Evolutionary conservation across 2,329 filamentous ascomycete genomes (phyloP).

Genomic region (Diaporthe humulicola): DNA sequence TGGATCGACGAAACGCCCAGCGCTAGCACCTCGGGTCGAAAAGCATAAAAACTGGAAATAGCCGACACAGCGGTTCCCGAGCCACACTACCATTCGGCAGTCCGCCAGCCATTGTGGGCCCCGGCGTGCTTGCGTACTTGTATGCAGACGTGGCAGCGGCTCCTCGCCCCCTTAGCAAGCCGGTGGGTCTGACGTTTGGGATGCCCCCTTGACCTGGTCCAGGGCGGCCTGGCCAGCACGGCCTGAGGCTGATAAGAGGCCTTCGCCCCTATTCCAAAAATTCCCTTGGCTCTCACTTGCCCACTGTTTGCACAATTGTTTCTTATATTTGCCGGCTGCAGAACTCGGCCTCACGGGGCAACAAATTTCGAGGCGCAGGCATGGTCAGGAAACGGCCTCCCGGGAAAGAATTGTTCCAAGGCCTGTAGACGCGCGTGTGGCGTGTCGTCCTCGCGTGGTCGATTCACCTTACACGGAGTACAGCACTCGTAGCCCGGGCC

Average conservation of each 20-base stretch:
- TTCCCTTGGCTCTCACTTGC: neutral
- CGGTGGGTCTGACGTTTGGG: conserved; percentile 37
- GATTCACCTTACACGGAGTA: neutral
- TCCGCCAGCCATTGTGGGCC: conserved; percentile 2
- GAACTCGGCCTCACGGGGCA: neutral
- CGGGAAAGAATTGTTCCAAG: neutral
- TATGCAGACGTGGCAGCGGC: conserved; percentile 18
- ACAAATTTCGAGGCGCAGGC: neutral
- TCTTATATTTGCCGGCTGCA: neutral
- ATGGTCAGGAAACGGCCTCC: neutral
- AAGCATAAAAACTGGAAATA: conserved; percentile 20
- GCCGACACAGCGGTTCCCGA: neutral
- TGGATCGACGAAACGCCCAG: conserved; percentile 37
- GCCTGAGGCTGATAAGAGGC: neutral
- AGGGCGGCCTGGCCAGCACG: neutral
- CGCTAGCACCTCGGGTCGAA: neutral
- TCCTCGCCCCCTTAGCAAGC: neutral
- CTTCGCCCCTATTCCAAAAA: neutral
- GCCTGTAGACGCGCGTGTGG: neutral
- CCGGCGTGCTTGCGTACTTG: conserved; percentile 17
- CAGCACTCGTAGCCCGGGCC: neutral
- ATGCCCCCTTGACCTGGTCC: conserved; percentile 4
- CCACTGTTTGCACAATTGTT: conserved; percentile 1
- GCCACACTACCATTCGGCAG: neutral
- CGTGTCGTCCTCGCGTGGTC: too few relatives aligned